These are phyloP conservation scores for Tympanopsis confertula DNA, from an alignment of 2,329 filamentous ascomycete genomes.

Conservation along the genomic window DNA sequence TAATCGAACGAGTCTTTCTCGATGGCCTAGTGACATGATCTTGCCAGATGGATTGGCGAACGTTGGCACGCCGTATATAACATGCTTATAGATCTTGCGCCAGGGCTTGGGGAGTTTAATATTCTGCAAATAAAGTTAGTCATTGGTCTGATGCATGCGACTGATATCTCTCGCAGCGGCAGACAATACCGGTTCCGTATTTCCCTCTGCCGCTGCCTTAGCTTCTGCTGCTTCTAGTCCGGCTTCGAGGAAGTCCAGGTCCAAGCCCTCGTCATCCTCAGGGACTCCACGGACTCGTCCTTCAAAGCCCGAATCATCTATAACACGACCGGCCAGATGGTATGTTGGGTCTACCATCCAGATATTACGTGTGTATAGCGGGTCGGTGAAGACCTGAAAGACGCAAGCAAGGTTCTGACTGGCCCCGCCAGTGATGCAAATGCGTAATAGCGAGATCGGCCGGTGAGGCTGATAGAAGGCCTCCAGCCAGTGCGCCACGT, in stretches of 20 bases:
- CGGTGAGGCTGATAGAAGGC: constrained; percentile 37
- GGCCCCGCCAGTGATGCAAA: constrained; percentile 76
- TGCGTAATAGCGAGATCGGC: too few relatives aligned
- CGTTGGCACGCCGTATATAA: constrained; percentile 2
- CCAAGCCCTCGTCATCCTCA: constrained; percentile 68
- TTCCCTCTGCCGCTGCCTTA: neutral
- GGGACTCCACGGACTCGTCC: constrained; percentile 56
- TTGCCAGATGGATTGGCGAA: constrained; percentile 2
- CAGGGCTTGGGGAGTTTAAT: too few relatives aligned
- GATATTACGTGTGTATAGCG: constrained; percentile 58
- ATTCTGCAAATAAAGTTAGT: too few relatives aligned
- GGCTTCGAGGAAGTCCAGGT: constrained; percentile 47
- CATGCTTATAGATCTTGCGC: constrained; percentile 3
- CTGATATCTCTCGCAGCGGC: neutral
- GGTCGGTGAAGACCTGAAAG: constrained; percentile 71
- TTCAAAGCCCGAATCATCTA: constrained; percentile 68
- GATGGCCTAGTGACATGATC: neutral
- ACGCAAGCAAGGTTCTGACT: constrained; percentile 72
- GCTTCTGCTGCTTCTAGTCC: constrained; percentile 26
- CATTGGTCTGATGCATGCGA: neutral
- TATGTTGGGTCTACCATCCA: constrained; percentile 80
- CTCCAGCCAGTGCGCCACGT: constrained; percentile 61
- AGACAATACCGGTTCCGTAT: neutral
- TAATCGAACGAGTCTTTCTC: constrained; percentile 2
- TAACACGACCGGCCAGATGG: constrained; percentile 74